A percentile compares a stretch with the other conserved stretches of the same genome.
phyloP scores from a whole-genome alignment of 768 basidiomycete species.

The Suillus clintonianus region DNA sequence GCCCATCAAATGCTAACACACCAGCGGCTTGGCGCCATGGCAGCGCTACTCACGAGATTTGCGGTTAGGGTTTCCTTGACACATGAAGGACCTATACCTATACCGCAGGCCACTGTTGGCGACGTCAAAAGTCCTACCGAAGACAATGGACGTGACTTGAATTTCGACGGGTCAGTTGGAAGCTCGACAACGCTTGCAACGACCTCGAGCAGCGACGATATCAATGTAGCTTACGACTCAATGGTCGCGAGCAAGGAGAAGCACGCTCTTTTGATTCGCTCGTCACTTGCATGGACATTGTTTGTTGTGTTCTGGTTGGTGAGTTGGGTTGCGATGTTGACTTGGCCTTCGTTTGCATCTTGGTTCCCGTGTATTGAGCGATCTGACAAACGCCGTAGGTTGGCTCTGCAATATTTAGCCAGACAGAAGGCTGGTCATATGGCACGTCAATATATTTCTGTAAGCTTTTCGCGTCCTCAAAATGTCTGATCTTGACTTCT shows the following conservation, averaged over 20 bases:
- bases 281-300: slow-evolving; percentile 54
- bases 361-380: background rate
- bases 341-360: background rate
- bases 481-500: background rate
- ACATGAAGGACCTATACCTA: slow-evolving; percentile 4
- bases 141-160: background rate
- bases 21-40: slow-evolving; percentile 59
- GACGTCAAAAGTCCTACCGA: background rate
- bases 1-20: slow-evolving; percentile 45
- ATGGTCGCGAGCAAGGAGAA: slow-evolving; percentile 42
- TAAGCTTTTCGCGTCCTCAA: slow-evolving; percentile 31
- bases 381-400: slow-evolving; percentile 35
- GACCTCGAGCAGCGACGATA: slow-evolving; percentile 8
- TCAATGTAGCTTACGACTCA: slow-evolving; percentile 16
- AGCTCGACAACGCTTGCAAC: slow-evolving; percentile 13
- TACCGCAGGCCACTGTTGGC: background rate
- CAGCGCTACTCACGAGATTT: slow-evolving; percentile 53
- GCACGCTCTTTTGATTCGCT: slow-evolving; percentile 58
- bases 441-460: slow-evolving; percentile 73
- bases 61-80: slow-evolving; percentile 43
- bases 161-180: too few relatives aligned
- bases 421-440: slow-evolving; percentile 71
- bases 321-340: slow-evolving; percentile 16
- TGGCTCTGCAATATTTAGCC: slow-evolving; percentile 68
- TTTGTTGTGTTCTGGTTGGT: slow-evolving; percentile 84